Conservation (phyloP, 345 rosid genomes). For the Mallotus nudiflorus region DNA sequence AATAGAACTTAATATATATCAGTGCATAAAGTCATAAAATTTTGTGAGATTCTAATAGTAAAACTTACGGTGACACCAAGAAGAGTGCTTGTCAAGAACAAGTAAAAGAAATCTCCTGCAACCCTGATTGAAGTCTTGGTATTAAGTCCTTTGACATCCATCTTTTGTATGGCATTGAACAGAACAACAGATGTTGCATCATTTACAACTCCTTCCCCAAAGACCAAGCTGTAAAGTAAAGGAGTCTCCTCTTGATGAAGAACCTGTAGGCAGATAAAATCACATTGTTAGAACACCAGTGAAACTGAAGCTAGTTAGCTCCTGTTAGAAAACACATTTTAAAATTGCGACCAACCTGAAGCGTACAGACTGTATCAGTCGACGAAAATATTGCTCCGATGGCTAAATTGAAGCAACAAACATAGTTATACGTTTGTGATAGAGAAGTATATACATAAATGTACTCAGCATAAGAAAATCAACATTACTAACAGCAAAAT, state of each 20-base stretch:
- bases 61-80: slow-evolving; percentile 68
- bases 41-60: not conserved
- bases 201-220: slow-evolving; percentile 95
- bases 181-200: slow-evolving; percentile 90
- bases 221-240: slow-evolving; percentile 77
- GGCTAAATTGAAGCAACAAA: slow-evolving; percentile 46
- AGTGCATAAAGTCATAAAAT: not conserved
- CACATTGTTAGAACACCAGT: not conserved
- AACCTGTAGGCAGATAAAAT: slow-evolving; percentile 40
- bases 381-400: slow-evolving; percentile 88
- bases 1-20: too few relatives aligned
- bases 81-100: slow-evolving; percentile 74
- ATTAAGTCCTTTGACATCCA: slow-evolving; percentile 52
- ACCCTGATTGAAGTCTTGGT: slow-evolving; percentile 42
- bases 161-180: slow-evolving; percentile 79
- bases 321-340: not conserved
- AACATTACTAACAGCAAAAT: slow-evolving; percentile 1
- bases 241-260: slow-evolving; percentile 93
- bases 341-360: slow-evolving; percentile 57
- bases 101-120: slow-evolving; percentile 64
- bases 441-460: not conserved
- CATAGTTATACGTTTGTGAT: slow-evolving; percentile 10
- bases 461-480: not conserved
- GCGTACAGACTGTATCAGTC: slow-evolving; percentile 91
- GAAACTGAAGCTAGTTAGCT: not conserved